phyloP scores from a whole-genome alignment of 768 basidiomycete genomes.

The Neoboletus subvelutipes region DNA sequence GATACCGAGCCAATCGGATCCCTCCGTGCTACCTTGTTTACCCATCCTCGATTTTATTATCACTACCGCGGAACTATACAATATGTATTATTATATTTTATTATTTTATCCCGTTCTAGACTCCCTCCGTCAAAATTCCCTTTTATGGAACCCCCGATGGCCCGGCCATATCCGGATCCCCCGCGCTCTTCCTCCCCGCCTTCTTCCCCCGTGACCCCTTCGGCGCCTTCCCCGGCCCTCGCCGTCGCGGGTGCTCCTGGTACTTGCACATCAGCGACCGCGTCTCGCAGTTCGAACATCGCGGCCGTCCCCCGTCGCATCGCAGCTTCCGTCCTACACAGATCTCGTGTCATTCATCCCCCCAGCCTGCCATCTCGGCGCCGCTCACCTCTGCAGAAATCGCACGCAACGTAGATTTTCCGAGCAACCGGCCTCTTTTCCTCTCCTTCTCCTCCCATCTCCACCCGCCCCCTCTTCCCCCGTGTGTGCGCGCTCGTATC shows the following conservation, averaged over 20 bases:
- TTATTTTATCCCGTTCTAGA: conserved; percentile 19
- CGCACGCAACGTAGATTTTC: conserved; percentile 57
- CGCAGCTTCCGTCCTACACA: conserved; percentile 66
- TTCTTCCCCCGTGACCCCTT: conserved; percentile 55
- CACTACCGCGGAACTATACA: conserved; percentile 31
- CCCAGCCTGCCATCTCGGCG: background rate
- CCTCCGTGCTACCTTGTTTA: conserved; percentile 9
- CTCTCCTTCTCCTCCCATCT: conserved; percentile 14
- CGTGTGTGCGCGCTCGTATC: conserved; percentile 8
- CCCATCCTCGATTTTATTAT: conserved; percentile 13
- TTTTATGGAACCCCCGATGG: conserved; percentile 27
- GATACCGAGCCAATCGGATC: conserved; percentile 68
- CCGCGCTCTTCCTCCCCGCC: conserved; percentile 27
- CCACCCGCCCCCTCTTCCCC: conserved; percentile 21
- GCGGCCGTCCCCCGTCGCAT: conserved; percentile 66
- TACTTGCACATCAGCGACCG: conserved; percentile 56
- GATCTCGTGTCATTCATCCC: background rate
- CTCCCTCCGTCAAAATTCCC: conserved; percentile 13
- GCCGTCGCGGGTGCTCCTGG: conserved; percentile 49
- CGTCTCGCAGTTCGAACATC: conserved; percentile 60
- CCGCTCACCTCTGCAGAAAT: conserved; percentile 71
- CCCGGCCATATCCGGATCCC: conserved; percentile 27
- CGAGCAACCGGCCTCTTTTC: conserved; percentile 24
- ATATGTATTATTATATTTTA: conserved; percentile 23
- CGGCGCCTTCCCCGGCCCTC: conserved; percentile 75